Conservation (phyloP, 257 asterid species). For the Penstemon newberryi region DNA sequence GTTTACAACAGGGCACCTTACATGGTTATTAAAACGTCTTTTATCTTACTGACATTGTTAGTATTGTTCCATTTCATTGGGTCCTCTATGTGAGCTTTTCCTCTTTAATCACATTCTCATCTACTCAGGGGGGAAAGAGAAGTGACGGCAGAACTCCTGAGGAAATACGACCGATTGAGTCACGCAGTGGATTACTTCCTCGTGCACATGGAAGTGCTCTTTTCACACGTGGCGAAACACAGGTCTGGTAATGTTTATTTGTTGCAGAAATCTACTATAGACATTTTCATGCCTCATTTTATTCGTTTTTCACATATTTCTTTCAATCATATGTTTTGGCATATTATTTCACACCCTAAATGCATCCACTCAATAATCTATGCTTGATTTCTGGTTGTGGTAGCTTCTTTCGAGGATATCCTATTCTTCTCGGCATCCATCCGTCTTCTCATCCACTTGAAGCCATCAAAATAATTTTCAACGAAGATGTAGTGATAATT, state of each 20-base stretch:
- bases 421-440: not conserved
- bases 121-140: constrained; percentile 78
- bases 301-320: constrained; percentile 15
- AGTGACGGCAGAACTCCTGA: constrained; percentile 85
- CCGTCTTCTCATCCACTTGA: not conserved
- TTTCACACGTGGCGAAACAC: constrained; percentile 99
- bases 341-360: constrained; percentile 6
- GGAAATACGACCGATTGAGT: constrained; percentile 71
- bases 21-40: not conserved
- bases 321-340: constrained; percentile 12
- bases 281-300: not conserved
- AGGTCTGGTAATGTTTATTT: constrained; percentile 50
- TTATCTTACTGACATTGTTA: constrained; percentile 21
- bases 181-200: constrained; percentile 90
- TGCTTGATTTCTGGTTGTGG: not conserved
- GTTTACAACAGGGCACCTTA: too few species aligned
- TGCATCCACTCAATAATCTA: constrained; percentile 3
- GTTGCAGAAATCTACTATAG: not conserved
- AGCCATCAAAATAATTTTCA: not conserved
- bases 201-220: constrained; percentile 99
- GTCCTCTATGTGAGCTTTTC: constrained; percentile 22
- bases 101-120: constrained; percentile 19
- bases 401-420: not conserved
- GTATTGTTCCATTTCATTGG: constrained; percentile 13
- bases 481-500: not conserved